A percentile compares a stretch with the other conserved stretches of the same genome.
Conservation (phyloP, 169 alveolate genomes). For the Plasmodium berghei region DNA sequence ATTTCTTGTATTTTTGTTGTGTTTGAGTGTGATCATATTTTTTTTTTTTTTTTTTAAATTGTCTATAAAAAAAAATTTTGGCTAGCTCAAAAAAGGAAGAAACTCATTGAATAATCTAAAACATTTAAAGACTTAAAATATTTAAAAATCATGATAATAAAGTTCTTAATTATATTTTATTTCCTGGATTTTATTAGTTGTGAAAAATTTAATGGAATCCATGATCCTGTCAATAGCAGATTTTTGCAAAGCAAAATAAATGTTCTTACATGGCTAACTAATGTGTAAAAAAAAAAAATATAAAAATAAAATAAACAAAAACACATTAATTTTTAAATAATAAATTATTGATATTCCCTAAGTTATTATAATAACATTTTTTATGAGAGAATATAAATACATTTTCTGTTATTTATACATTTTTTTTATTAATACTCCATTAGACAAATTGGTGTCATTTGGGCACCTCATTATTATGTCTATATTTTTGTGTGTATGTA, state of each 20-base stretch:
- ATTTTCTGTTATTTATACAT: no score
- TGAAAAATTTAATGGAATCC: conserved; percentile 15
- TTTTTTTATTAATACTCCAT: no score
- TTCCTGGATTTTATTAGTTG: conserved; percentile 18
- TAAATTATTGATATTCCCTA: neutral
- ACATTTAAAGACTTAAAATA: neutral
- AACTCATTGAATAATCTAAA: neutral
- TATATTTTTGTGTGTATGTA: no score
- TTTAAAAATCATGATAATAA: conserved; percentile 9
- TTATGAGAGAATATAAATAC: no score
- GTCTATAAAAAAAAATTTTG: neutral
- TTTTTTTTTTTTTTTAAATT: conserved; percentile 21
- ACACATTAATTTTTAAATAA: neutral
- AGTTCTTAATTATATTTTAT: conserved; percentile 8
- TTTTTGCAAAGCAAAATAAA: conserved; percentile 75
- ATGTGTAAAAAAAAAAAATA: conserved; percentile 41
- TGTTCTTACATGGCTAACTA: conserved; percentile 71
- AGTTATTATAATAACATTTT: no score
- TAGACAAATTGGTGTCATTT: no score
- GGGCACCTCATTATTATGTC: no score
- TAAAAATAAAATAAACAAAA: conserved; percentile 7
- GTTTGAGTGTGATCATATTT: conserved; percentile 4
- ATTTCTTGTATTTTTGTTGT: conserved; percentile 15
- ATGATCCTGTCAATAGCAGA: conserved; percentile 24
- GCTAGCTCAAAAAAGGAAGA: no score